phyloP scores from a whole-genome alignment of 306 rosid genomes.

The Betula pendula region DNA sequence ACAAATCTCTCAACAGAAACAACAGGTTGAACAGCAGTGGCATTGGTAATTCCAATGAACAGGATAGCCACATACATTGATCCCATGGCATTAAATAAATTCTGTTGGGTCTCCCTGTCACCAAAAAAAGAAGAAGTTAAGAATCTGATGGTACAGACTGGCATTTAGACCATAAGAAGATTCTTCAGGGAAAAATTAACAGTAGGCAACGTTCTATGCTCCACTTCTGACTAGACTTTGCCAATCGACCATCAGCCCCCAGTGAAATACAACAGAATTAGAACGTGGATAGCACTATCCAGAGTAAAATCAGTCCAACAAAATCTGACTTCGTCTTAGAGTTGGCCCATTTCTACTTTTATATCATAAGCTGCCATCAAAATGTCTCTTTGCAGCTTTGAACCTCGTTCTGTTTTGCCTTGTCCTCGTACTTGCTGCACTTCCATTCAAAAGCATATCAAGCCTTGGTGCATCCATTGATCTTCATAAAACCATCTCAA shows the following conservation, averaged over 20 bases:
- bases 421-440: not conserved
- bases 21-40: constrained; percentile 93
- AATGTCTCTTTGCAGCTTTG: not conserved
- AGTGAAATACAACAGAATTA: not conserved
- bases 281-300: not conserved
- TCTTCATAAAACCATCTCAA: not conserved
- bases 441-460: not conserved
- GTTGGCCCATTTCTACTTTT: not conserved
- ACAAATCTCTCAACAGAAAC: constrained; percentile 93
- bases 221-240: not conserved
- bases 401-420: not conserved
- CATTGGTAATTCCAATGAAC: constrained; percentile 90
- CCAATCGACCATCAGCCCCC: not conserved
- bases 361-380: constrained; percentile 4
- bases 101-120: constrained; percentile 79
- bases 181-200: not conserved
- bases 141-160: constrained; percentile 13
- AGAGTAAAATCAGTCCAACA: not conserved
- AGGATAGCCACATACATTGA: constrained; percentile 86
- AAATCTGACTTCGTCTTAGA: not conserved
- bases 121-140: constrained; percentile 1
- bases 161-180: not conserved
- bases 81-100: constrained; percentile 95
- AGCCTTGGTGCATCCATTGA: not conserved
- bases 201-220: not conserved